Evolutionary conservation across 2,329 filamentous ascomycete genomes (phyloP), one percentile per base, ranked within the genome.

Genomic region (Fusarium anguioides): DNA sequence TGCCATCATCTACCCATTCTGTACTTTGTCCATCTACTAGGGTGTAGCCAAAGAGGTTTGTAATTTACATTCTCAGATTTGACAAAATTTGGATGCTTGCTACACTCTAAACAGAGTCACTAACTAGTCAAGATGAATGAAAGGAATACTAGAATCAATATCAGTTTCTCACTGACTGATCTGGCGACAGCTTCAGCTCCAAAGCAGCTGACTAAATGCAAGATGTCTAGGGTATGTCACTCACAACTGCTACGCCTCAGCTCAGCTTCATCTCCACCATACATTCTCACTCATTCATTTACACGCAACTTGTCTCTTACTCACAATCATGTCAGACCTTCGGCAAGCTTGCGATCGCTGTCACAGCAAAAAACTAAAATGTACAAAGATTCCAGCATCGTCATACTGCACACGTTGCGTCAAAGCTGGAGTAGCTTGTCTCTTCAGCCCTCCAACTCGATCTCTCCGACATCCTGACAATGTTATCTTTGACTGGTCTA

Each of bases 361-460:
- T 37, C 82, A 84, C 60, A 75, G 76, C 18, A 82, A 84, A 36
- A 84, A 84, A 69, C 74, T 83, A 14, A 77, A 77, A 70, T 84
- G 82, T 48, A 79, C 79, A 7, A 82, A 81, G 51, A 74, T 76
- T 26, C 58, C 75, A 0, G 78, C 77, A 1, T 75, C 75, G 26
- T 54, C 71, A 8, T 69, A 71, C 12, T 84, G 82, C 63, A 74
- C 75, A 10, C 78, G 81, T 27, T 84, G 82, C 61, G 63, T 74
- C 21, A 83, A 80, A 64, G 81, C 81, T 21, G 73, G 75, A 27
- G 73, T 76, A 4, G 41, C 72, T 8, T 84, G 81, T 57, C 55
- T 80, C 41, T 84, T 81, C 66, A 84, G 81, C 33, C 81, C 82
- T 31, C 75, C 73, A 15, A 53, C 68, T 39, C 74, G 74, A 31